These are phyloP conservation scores for Lasiodiplodia sp. DNA, from an alignment of 2,329 filamentous ascomycete species.

Conservation along the genomic window DNA sequence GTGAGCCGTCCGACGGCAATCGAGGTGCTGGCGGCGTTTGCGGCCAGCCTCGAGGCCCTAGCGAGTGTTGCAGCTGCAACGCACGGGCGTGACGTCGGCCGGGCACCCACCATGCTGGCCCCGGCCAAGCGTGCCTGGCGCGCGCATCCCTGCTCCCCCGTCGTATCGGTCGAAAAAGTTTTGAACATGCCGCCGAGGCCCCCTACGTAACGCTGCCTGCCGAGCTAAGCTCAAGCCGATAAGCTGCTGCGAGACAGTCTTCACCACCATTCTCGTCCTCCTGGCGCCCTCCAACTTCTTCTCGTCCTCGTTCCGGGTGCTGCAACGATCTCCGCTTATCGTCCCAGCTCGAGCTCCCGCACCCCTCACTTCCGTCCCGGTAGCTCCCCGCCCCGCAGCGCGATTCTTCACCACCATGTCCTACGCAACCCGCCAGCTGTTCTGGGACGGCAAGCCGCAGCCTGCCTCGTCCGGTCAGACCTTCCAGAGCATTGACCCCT, in stretches of 20 bases:
- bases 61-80: slow-evolving; percentile 13
- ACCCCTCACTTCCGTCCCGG: slow-evolving; percentile 11
- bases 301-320: background rate
- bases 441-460: slow-evolving; percentile 76
- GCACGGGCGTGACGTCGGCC: slow-evolving; percentile 6
- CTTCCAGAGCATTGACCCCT: slow-evolving; percentile 78
- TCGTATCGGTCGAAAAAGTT: slow-evolving; percentile 19
- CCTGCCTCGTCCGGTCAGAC: slow-evolving; percentile 65
- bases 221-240: background rate
- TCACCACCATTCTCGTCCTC: background rate
- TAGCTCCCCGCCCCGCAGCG: slow-evolving; percentile 1
- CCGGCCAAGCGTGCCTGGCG: slow-evolving; percentile 15
- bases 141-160: slow-evolving; percentile 1
- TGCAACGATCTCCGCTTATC: slow-evolving; percentile 1
- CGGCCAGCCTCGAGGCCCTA: slow-evolving; percentile 20
- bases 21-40: slow-evolving; percentile 17
- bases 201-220: background rate
- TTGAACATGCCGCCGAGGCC: slow-evolving; percentile 15
- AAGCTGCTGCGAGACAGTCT: background rate
- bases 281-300: background rate
- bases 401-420: slow-evolving; percentile 24
- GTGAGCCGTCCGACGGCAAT: slow-evolving; percentile 19
- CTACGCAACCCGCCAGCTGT: slow-evolving; percentile 69
- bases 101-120: slow-evolving; percentile 1
- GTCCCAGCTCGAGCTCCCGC: slow-evolving; percentile 12